Percentiles rank a stretch among this genome's conserved stretches.
phyloP scores from a whole-genome alignment of 1,284 basidiomycete species.

The Tausonia pullulans region DNA sequence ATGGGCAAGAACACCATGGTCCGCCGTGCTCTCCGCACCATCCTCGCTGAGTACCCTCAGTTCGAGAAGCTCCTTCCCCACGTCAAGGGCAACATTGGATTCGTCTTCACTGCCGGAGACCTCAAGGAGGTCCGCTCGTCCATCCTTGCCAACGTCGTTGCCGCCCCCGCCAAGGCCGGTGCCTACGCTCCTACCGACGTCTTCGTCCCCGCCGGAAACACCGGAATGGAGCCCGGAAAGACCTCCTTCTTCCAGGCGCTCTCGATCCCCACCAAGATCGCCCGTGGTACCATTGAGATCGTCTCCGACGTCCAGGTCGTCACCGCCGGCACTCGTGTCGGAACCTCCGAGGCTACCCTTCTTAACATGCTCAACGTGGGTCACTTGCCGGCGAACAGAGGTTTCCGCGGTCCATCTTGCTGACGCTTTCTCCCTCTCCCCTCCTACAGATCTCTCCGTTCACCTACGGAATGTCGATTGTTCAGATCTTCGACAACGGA shows the following conservation, averaged over 20 bases:
- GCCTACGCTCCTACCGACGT: conserved; percentile 89
- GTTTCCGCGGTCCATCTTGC: neutral
- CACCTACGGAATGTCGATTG: conserved; percentile 96
- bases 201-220: conserved; percentile 87
- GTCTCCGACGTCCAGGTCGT: conserved; percentile 96
- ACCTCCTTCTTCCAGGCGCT: conserved; percentile 99
- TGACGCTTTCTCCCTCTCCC: neutral
- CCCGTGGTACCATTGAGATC: conserved; percentile 99
- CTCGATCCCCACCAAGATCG: conserved; percentile 99
- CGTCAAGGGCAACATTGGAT: conserved; percentile 96
- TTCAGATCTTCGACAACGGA: conserved; percentile 85
- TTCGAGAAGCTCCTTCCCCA: conserved; percentile 93
- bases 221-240: conserved; percentile 99
- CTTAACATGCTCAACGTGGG: conserved; percentile 88
- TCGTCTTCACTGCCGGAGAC: conserved; percentile 91
- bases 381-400: conserved; percentile 25
- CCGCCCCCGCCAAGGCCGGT: conserved; percentile 96
- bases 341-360: conserved; percentile 90
- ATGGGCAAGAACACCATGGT: conserved; percentile 99
- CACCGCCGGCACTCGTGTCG: conserved; percentile 80
- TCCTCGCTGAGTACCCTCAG: conserved; percentile 80
- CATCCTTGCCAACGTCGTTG: conserved; percentile 94
- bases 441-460: conserved; percentile 66
- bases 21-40: conserved; percentile 86
- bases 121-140: conserved; percentile 88